phyloP scores from a whole-genome alignment of 2,329 filamentous ascomycete species.

The Malbranchea cinnamomea region DNA sequence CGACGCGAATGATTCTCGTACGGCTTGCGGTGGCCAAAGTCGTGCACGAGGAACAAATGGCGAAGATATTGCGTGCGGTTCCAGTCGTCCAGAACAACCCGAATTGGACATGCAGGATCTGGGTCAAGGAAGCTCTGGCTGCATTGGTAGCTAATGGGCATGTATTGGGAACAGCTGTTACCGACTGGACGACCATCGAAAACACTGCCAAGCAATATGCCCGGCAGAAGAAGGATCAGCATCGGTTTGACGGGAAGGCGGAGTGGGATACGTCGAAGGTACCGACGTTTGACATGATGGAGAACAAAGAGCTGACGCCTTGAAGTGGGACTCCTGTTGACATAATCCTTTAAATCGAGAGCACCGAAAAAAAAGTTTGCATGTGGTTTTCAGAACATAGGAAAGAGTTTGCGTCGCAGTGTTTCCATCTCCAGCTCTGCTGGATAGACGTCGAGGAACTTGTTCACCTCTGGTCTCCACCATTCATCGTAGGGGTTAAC shows the following conservation, averaged over 20 bases:
- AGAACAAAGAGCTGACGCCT: constrained; percentile 13
- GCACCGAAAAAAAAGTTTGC: no score
- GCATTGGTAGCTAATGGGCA: constrained; percentile 22
- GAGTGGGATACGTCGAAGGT: constrained; percentile 11
- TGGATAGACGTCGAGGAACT: constrained; percentile 24
- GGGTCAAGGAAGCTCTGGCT: constrained; percentile 23
- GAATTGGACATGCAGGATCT: constrained; percentile 27
- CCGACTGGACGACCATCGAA: constrained; percentile 27
- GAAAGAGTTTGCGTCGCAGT: constrained; percentile 24
- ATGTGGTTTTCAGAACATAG: no score
- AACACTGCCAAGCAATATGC: constrained; percentile 22
- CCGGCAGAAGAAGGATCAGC: constrained; percentile 17
- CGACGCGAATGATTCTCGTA: constrained; percentile 19
- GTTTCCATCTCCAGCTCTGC: constrained; percentile 29
- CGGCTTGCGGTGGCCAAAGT: constrained; percentile 29
- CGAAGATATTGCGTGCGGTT: constrained; percentile 17
- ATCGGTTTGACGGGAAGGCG: constrained; percentile 10
- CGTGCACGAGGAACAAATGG: constrained; percentile 19
- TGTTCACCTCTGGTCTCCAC: constrained; percentile 19
- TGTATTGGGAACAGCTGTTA: constrained; percentile 21
- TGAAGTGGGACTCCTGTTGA: no score
- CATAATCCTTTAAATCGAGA: no score
- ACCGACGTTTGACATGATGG: constrained; percentile 16
- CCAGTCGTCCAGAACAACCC: constrained; percentile 22
- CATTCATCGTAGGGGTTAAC: constrained; percentile 16